These are phyloP conservation scores for Parietaria judaica DNA, from an alignment of 306 rosid species.

Conservation along the genomic window DNA sequence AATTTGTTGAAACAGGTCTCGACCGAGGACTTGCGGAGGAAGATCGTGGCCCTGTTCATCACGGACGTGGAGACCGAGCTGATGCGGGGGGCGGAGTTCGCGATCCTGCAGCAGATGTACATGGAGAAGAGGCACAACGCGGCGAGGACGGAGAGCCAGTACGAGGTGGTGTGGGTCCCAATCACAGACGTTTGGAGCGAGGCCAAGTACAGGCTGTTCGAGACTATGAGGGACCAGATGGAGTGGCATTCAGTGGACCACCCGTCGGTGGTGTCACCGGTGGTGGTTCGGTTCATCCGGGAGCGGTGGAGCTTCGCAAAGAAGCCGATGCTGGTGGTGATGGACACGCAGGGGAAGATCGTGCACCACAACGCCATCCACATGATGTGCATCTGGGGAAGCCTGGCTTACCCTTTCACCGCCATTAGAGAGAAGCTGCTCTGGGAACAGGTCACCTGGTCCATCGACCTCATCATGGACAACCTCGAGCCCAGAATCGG, in stretches of 20 bases:
- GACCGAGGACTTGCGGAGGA: conserved; percentile 36
- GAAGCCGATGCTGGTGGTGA: conserved; percentile 44
- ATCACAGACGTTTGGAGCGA: conserved; percentile 25
- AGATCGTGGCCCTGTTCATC: conserved; percentile 42
- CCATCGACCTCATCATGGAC: conserved; percentile 39
- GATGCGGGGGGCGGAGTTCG: conserved; percentile 22
- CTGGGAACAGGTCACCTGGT: conserved; percentile 52
- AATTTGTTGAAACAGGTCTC: conserved; percentile 27
- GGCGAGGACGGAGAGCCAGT: conserved; percentile 31
- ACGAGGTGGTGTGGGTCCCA: conserved; percentile 61
- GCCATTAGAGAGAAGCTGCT: conserved; percentile 36
- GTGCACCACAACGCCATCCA: conserved; percentile 53
- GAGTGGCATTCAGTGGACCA: conserved; percentile 42
- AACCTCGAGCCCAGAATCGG: conserved; percentile 24
- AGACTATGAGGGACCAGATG: conserved; percentile 27
- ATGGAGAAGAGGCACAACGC: conserved; percentile 26
- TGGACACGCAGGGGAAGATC: conserved; percentile 51
- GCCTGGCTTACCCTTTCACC: conserved; percentile 53
- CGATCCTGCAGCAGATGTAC: conserved; percentile 40
- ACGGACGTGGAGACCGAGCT: conserved; percentile 26
- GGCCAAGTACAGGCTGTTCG: conserved; percentile 17
- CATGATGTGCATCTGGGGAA: conserved; percentile 78
- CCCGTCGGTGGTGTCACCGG: conserved; percentile 31
- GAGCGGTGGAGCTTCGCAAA: conserved; percentile 40
- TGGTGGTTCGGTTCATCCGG: conserved; percentile 37